Percentiles rank a stretch among this genome's conserved stretches.
Evolutionary conservation across 805 yeast genomes (phyloP).

Genomic region (Sugiyamaella marilandica): DNA sequence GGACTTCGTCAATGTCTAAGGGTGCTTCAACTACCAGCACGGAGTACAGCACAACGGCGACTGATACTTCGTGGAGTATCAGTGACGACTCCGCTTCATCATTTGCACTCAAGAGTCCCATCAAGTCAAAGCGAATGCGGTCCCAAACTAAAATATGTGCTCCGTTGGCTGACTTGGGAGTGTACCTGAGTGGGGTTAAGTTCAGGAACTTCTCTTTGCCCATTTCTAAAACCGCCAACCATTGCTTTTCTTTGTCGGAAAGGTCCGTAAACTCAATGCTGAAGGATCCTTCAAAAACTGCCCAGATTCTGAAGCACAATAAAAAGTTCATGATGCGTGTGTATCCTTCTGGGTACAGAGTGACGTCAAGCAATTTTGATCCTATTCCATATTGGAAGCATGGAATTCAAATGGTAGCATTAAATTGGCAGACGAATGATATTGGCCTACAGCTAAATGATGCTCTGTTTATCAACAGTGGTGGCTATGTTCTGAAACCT

Average conservation of each 20-base stretch:
- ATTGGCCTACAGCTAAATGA: conserved; percentile 83
- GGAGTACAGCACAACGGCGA: conserved; percentile 30
- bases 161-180: conserved; percentile 55
- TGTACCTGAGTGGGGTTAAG: conserved; percentile 69
- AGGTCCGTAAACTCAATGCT: conserved; percentile 57
- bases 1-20: background rate
- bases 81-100: conserved; percentile 7
- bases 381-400: conserved; percentile 77
- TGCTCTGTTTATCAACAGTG: conserved; percentile 62
- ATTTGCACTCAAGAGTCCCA: background rate
- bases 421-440: conserved; percentile 94
- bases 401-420: conserved; percentile 93
- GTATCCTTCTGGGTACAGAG: conserved; percentile 77
- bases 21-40: conserved; percentile 18
- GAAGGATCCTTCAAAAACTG: conserved; percentile 52
- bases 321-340: conserved; percentile 69
- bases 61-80: conserved; percentile 6
- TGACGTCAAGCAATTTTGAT: conserved; percentile 73
- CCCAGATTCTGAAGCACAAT: conserved; percentile 71
- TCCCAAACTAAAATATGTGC: conserved; percentile 29
- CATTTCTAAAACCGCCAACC: conserved; percentile 74
- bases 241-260: conserved; percentile 84
- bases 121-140: conserved; percentile 14
- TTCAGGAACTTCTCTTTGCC: conserved; percentile 81
- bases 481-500: conserved; percentile 84